Evolutionary conservation across 2,329 filamentous ascomycete genomes (phyloP).

Genomic region (Colletotrichum sp.): DNA sequence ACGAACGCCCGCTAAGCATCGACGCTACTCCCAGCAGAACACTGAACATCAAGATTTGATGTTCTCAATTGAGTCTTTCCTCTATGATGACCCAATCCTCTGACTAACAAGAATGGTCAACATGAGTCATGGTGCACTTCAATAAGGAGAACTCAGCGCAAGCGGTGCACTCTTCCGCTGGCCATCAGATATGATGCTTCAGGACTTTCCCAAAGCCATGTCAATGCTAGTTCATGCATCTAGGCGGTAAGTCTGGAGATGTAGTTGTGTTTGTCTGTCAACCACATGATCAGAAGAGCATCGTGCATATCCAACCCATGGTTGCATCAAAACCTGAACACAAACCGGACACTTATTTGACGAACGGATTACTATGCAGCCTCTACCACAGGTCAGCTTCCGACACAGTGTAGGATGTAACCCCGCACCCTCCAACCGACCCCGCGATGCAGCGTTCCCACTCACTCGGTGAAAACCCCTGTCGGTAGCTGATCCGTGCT

Average conservation of each 20-base stretch:
- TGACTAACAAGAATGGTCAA: not conserved
- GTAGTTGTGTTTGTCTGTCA: not conserved
- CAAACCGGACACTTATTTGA: not conserved
- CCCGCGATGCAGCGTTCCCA: slow-evolving; percentile 19
- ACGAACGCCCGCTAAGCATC: not conserved
- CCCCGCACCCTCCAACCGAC: slow-evolving; percentile 16
- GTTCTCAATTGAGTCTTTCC: not conserved
- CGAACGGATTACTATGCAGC: not conserved
- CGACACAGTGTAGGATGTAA: slow-evolving; percentile 11
- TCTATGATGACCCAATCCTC: not conserved
- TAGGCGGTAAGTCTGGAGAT: not conserved
- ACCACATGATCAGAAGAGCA: not conserved
- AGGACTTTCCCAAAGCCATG: not conserved
- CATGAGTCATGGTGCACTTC: not conserved
- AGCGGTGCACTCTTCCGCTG: not conserved
- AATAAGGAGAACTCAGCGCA: not conserved
- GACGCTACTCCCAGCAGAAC: not conserved
- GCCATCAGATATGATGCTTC: not conserved
- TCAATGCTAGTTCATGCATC: not conserved
- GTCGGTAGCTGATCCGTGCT: slow-evolving; percentile 18
- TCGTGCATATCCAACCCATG: not conserved
- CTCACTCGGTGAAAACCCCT: slow-evolving; percentile 5
- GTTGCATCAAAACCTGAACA: not conserved
- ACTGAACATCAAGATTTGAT: not conserved
- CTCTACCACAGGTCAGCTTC: not conserved